Evolutionary conservation across 306 rosid species (phyloP).

Genomic region (Oxytropis ochrocephala): DNA sequence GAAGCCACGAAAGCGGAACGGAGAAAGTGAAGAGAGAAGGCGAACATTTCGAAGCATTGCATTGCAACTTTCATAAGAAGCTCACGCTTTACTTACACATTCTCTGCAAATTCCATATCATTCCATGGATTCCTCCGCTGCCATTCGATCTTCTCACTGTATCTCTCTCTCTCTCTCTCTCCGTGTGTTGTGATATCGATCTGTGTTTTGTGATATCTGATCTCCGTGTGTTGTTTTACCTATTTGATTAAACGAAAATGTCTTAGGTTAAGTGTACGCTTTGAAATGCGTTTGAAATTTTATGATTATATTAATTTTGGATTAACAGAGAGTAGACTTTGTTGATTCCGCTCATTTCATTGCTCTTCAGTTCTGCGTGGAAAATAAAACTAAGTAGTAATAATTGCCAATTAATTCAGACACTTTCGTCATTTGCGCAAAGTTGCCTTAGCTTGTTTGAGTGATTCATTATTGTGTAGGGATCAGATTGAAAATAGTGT

Average conservation of each 20-base stretch:
- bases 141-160: slow-evolving; percentile 55
- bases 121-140: slow-evolving; percentile 64
- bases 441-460: not conserved
- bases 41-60: slow-evolving; percentile 43
- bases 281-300: no score
- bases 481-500: not conserved
- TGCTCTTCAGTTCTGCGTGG: not conserved
- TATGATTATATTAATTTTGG: not conserved
- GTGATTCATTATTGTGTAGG: not conserved
- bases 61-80: slow-evolving; percentile 1
- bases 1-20: slow-evolving; percentile 15
- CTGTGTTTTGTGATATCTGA: not conserved
- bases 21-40: slow-evolving; percentile 42
- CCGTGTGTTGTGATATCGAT: not conserved
- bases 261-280: not conserved
- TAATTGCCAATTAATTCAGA: not conserved
- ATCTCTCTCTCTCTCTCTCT: slow-evolving; percentile 30
- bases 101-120: slow-evolving; percentile 17
- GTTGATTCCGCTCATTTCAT: not conserved
- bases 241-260: not conserved
- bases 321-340: not conserved
- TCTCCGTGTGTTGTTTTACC: not conserved
- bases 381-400: not conserved
- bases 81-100: not conserved
- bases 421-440: not conserved